Evolutionary conservation across 495 filamentous ascomycete genomes (phyloP).

Genomic region (Xylaria intraflava): DNA sequence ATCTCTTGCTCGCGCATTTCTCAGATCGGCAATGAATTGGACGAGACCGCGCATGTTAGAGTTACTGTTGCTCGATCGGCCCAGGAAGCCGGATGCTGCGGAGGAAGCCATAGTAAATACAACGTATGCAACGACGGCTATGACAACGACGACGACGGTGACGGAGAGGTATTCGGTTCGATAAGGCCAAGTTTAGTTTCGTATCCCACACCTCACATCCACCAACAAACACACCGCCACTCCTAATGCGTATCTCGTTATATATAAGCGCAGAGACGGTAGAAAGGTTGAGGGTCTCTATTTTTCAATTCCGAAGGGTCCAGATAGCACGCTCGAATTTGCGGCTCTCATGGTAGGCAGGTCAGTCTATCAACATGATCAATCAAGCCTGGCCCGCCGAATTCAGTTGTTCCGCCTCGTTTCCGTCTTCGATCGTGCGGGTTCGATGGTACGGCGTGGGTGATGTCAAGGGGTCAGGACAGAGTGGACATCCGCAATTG

Average conservation of each 20-base stretch:
- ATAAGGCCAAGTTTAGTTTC: background rate
- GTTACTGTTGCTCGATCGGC: conserved; percentile 53
- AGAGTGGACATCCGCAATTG: background rate
- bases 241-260: background rate
- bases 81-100: conserved; percentile 50
- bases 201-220: background rate
- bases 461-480: background rate
- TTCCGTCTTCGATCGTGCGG: background rate
- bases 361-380: conserved; percentile 27
- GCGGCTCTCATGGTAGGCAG: conserved; percentile 30
- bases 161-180: conserved; percentile 7
- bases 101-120: conserved; percentile 46
- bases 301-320: conserved; percentile 12
- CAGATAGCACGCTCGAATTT: conserved; percentile 23
- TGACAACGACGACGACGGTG: conserved; percentile 6
- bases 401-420: background rate
- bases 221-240: conserved; percentile 4
- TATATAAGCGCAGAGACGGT: background rate
- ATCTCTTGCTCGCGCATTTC: conserved; percentile 91
- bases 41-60: conserved; percentile 82
- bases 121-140: conserved; percentile 6
- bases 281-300: conserved; percentile 1
- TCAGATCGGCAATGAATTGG: conserved; percentile 95
- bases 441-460: background rate
- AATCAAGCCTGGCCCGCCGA: conserved; percentile 9